Evolutionary conservation across 2,329 filamentous ascomycete species (phyloP), one percentile per base, ranked within the genome.

Genomic region (Neofusicoccum cordaticola): DNA sequence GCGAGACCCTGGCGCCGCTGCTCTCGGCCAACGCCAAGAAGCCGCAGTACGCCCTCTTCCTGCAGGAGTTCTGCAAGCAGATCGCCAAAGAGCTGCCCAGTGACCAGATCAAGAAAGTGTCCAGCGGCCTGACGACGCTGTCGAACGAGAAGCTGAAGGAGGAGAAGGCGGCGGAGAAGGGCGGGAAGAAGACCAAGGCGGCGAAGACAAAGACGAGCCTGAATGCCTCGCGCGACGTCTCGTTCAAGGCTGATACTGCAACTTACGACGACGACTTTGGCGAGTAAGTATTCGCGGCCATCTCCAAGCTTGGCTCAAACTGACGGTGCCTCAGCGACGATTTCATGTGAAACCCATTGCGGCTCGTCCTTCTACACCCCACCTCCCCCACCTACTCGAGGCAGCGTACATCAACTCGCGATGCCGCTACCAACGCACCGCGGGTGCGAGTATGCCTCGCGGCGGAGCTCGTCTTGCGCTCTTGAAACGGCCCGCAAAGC

Each of bases 71-170:
- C 74, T 80, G 86, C 68, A 97, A 96, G 83, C 88, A 92, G 74
- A 85, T 98, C 50, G 87, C 89, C 71, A 93, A 93, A 80, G 93
- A 97, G 34, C 80, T 99, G 69, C 88, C 90, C 13, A 96, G 92
- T 75, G 90, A 95, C 65, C 93, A 98, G 81, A 93, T 98, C 80
- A 97, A 98, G 86, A 98, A 98, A 85, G 87, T 97, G 69, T 87
- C 92, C 12, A 96, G 91, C 78, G 85, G 86, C 4, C 80, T 99
- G 73, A 97, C 93, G n/a, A 90, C 93, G 4, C 85, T 97, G 64
- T 86, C 92, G 76, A 99, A 99, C 77, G 95, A 98, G 86, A 97
- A 96, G 85, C 90, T 98, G 90, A 96, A 93, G 83, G 93, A 97
- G 79, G 95, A 99, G 85, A 97, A 98, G 85, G 88, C 90, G 3